Evolutionary conservation across 108 stramenopile genomes (phyloP), one percentile per base, ranked within the genome.

Genomic region (Mediolabrus comicus): DNA sequence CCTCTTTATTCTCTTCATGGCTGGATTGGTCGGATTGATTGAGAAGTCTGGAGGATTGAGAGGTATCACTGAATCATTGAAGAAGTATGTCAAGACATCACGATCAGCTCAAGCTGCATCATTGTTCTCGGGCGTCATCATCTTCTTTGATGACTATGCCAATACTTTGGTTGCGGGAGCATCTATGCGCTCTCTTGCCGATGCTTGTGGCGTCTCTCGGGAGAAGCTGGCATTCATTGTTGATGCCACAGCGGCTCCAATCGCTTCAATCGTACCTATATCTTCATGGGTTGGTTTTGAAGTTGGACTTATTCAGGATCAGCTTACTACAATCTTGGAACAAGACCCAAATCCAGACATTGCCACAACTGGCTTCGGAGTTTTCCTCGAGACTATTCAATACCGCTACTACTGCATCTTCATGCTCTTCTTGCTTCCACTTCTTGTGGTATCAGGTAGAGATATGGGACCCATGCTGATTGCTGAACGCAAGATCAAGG

Each of bases 391-490:
- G 61, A 83, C 82, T 14, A 82, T 87, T 53, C 62, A 63, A n/a
- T 87, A 86, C 66, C 69, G 84, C 13, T 90, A 82, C 60, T 90
- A 86, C 46, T 72, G 74, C 35, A 69, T 80, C 4, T 81, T 55
- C 35, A 66, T 81, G 73, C 56, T 84, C 12, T 31, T 78, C 33
- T 54, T 81, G 28, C 62, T 80, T 36, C 60, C 74, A 16, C 27
- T 59, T 0, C 27, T 62, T n/a, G 70, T 75, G 31, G 2, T 76
- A 9, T 33, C 70, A 54, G 66, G 59, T 13, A 79, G 87, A 25
- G 90, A 87, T 53, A 79, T 80, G 32, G 87, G 87, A 17, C 83
- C 87, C 10, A 87, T 92, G 90, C 67, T 87, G 7, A 55, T 87
- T 36, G 86, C 90, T 3, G 90, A 92, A 59, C 72, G 87, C 17